Evolutionary conservation across 192 early-diverging fungal genomes (phyloP), one percentile per base, ranked within the genome.

Genomic region (Cetraspora pellucida): DNA sequence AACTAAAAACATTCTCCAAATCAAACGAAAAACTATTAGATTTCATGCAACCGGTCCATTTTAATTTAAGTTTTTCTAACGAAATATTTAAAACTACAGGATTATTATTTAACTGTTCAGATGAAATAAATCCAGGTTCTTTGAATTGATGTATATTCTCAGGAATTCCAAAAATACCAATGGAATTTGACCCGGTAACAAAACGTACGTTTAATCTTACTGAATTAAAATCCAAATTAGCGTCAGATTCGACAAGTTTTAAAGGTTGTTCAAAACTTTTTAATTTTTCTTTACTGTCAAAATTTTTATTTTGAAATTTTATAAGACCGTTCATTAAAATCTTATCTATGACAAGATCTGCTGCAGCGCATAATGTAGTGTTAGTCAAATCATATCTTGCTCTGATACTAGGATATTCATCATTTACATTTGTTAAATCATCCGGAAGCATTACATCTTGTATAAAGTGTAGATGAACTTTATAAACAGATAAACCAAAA

Each of bases 401-500:
- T 23, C 84, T 82, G 64, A 86, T 80, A 66, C 81, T 81, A 27
- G 83, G 81, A 78, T 86, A 81, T 28, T 82, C 85, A 43, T 87
- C 79, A 23, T 80, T 87, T 46, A 79, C 81, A 11, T 83, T 83
- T 46, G 77, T 79, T 11, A 87, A 64, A 31, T 85, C 89, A 44
- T 86, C 88, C 0, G 89, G 89, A 61, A 93, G 82, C 75, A 89
- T 83, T 7, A 92, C 89, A 73, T 94, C 91, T 78, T 94, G 92
- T 67, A 94, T 90, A 60, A 88, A 89, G 17, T 88, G 90, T 9
- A 91, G 67, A 44, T 91, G 88, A 6, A 87, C 68, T 28, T 82
- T 80, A 10, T 88, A 89, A 23, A 89, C 77, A 58, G 81, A 87
- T 11, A 90, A 73, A 10, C 86, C 80, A 57, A 91, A 84, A 68